phyloP scores from a whole-genome alignment of 768 basidiomycete genomes.

The Rhodotorula toruloides region DNA sequence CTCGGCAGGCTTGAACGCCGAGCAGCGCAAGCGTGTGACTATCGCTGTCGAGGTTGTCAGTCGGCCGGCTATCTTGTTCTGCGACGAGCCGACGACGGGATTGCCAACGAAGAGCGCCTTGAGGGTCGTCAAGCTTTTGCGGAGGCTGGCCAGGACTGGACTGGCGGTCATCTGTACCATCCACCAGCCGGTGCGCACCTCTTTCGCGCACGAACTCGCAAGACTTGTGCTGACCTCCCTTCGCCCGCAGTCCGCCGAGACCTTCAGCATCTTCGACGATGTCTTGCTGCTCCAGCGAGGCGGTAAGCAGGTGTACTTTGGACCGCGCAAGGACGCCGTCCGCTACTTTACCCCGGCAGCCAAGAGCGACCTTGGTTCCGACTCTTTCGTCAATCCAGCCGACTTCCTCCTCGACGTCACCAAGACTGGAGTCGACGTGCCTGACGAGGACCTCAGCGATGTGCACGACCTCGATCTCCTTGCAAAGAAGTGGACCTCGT shows the following conservation, averaged over 20 bases:
- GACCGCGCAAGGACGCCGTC: constrained; percentile 58
- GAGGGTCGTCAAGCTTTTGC: constrained; percentile 49
- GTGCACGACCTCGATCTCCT: constrained; percentile 24
- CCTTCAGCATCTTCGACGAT: constrained; percentile 57
- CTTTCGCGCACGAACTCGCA: background rate
- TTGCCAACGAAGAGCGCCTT: constrained; percentile 52
- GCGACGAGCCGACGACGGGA: constrained; percentile 52
- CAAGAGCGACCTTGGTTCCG: background rate
- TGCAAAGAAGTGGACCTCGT: constrained; percentile 18
- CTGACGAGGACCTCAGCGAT: constrained; percentile 23
- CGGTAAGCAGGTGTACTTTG: constrained; percentile 66
- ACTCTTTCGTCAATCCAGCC: constrained; percentile 27
- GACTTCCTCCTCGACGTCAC: constrained; percentile 36
- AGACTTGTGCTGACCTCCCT: constrained; percentile 45
- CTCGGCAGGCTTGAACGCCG: constrained; percentile 48
- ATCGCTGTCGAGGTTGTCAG: constrained; percentile 49
- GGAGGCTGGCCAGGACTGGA: constrained; percentile 50
- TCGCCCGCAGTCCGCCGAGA: constrained; percentile 51
- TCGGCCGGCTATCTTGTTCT: constrained; percentile 45
- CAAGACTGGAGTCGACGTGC: constrained; percentile 30
- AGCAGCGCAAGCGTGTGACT: constrained; percentile 53
- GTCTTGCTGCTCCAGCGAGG: constrained; percentile 60
- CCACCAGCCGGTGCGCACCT: constrained; percentile 48
- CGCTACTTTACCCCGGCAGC: constrained; percentile 56
- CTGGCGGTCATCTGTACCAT: constrained; percentile 50